Evolutionary conservation across 31 red algal species (phyloP), one percentile per base, ranked within the genome.

Genomic region (Bonnemaisonia californica): DNA sequence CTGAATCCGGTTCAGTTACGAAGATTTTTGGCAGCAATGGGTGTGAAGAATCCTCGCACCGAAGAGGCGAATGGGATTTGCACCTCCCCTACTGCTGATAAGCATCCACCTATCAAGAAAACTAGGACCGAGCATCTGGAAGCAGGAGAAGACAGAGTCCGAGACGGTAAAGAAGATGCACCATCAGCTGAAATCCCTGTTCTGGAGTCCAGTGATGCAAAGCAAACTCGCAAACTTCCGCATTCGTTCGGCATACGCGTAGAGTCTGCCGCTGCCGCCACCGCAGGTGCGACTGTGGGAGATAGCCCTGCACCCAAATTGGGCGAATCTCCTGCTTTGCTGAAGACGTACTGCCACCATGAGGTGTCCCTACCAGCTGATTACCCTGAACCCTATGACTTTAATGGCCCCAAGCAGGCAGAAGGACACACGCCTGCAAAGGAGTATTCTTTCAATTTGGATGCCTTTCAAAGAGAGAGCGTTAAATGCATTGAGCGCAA

Each of bases 381-480:
- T 42, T 85, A 77, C 35, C 42, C 76, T 7, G 73, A 74, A 31
- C 70, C 67, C 4, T 96, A 96, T 27, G 69, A 81, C 55, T 77
- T 91, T 57, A 68, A 91, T 1, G 66, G 62, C 9, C 74, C 74
- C 2, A 63, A 51, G 12, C 38, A 63, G 37, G 58, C 84, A 9
- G 79, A 88, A 36, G 80, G 36, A 22, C 30, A 54, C 34, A 84
- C 58, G 32, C 97, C 94, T 0, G 97, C 97, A 42, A 99, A 99
- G 75, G 71, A 94, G 55, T 99, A 96, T 71, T 23, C 68, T 1
- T 99, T 99, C 64, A 68, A 80, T 23, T 86, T 99, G 1, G 97
- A 99, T 60, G 91, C 93, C 26, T 99, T 99, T 79, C 97, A 99
- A 55, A 31, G 82, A 21, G 90, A 96, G 70, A 89, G 88, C 66